A percentile compares a stretch with the other conserved stretches of the same genome.
phyloP scores from a whole-genome alignment of 2,329 filamentous ascomycete species.

The Podosphaera aphanis region DNA sequence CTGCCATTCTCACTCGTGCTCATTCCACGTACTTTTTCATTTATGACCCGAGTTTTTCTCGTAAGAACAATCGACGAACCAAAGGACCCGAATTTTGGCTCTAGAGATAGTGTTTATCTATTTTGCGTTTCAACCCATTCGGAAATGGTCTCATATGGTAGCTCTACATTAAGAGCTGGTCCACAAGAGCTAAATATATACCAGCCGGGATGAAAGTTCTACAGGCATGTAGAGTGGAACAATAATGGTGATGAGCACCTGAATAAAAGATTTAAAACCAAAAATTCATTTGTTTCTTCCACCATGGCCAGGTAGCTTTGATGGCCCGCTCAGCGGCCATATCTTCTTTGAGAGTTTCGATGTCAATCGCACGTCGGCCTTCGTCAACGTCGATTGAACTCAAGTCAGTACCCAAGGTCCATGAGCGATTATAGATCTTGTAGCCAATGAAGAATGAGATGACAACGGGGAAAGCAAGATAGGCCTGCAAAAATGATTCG shows the following conservation, averaged over 20 bases:
- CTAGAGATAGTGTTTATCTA: no score
- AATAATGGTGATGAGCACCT: no score
- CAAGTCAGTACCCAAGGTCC: conserved; percentile 11
- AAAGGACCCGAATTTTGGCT: no score
- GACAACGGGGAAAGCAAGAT: conserved; percentile 33
- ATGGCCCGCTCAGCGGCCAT: conserved; percentile 12
- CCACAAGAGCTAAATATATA: background rate
- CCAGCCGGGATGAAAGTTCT: background rate
- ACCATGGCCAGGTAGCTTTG: conserved; percentile 12
- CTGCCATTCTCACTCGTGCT: no score
- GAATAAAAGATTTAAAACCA: conserved; percentile 3
- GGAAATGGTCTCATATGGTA: no score
- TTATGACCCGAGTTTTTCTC: no score
- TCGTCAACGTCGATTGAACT: conserved; percentile 11
- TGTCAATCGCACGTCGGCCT: conserved; percentile 13
- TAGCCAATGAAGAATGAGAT: conserved; percentile 36
- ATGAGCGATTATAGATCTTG: conserved; percentile 28
- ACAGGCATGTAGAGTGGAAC: no score
- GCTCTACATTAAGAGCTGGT: no score
- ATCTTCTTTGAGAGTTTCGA: conserved; percentile 13
- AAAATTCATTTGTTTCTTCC: conserved; percentile 13
- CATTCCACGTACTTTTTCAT: no score
- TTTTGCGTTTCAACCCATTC: no score
- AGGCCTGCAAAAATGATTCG: conserved; percentile 19
- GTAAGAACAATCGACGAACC: no score